Base-by-base conservation (phyloP, 2,329 filamentous ascomycete species). In the Aphanoascus verrucosus region DNA sequence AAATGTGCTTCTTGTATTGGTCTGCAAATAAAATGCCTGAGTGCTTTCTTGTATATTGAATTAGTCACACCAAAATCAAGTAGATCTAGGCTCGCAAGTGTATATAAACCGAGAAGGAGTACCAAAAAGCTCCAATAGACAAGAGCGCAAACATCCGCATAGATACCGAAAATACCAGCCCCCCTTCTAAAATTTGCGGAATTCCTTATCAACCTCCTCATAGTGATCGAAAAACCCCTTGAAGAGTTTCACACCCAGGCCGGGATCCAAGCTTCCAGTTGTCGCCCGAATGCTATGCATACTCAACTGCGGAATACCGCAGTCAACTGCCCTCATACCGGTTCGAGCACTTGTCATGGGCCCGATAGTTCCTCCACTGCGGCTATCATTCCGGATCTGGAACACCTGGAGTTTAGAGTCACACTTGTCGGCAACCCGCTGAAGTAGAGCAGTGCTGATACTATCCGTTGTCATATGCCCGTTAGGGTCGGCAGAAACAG, bases 381-480 rank as follows among this genome's bases (percentile, higher is more conserved):
- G 77, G 8, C 80, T 85, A 70, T 97, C 93, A 66, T 97, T 98
- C 54, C 93, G 77, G 67, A 97, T 97, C 77, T 94, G 89, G 77
- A 97, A 97, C 5, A 86, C 75, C 71, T 97, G 93, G 52, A 94
- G 77, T 46, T 78, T 81, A 54, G 81, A 81, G 49, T 76, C 87
- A 57, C 77, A 79, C 55, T 86, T 82, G 60, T 89, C 83, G 6
- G 88, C 90, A 38, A 94, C 80, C 23, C 86, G 80, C 60, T 84
- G 81, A 35, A 97, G 74, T 56, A 97, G 80, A 3, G 88, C 83
- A 3, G 87, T 86, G 9, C 86, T 93, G 15, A 95, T 82, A 53
- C 84, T 82, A 65, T 97, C 90, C 2, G 91, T 96, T 2, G 91
- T 95, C 87, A 96, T 95, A 72, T 97, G 88, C 3, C 88, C 93